Evolutionary conservation across 106 monocot genomes (phyloP).

Genomic region (Narthecium ossifragum): DNA sequence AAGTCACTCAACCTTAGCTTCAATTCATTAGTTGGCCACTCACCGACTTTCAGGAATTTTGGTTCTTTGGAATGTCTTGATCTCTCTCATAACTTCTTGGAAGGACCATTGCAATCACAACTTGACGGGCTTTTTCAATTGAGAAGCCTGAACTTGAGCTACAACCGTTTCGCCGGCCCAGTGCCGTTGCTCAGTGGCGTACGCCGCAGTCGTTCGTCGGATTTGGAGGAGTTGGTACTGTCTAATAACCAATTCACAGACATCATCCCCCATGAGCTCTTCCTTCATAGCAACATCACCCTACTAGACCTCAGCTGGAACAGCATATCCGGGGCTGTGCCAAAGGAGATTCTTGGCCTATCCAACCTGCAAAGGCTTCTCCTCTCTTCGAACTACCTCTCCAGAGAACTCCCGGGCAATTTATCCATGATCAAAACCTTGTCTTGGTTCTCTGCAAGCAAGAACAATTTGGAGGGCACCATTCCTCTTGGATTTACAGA

Average conservation of each 20-base stretch:
- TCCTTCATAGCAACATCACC: conserved; percentile 14
- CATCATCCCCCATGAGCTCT: conserved; percentile 13
- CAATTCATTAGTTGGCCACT: conserved; percentile 7
- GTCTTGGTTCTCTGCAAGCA: conserved; percentile 29
- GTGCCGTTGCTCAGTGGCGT: too few relatives aligned
- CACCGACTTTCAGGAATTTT: conserved; percentile 18
- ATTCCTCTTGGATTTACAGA: conserved; percentile 29
- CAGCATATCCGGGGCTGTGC: conserved; percentile 14
- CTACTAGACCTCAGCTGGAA: conserved; percentile 36
- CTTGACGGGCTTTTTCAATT: conserved; percentile 8
- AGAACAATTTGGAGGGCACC: conserved; percentile 22
- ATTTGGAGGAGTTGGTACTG: conserved; percentile 25
- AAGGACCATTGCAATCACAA: conserved; percentile 5
- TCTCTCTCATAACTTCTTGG: conserved; percentile 23
- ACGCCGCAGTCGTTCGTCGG: too few relatives aligned
- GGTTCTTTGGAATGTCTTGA: conserved; percentile 24
- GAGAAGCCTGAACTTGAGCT: conserved; percentile 30
- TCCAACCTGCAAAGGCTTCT: conserved; percentile 24
- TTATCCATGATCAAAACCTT: conserved; percentile 17
- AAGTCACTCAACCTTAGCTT: conserved; percentile 38
- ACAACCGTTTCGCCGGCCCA: conserved; percentile 9
- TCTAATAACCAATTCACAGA: conserved; percentile 23
- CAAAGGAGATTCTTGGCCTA: conserved; percentile 7
- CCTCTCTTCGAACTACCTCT: conserved; percentile 26
- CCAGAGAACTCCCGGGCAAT: conserved; percentile 15